These are phyloP conservation scores for Neonectria hederae DNA, from an alignment of 2,329 filamentous ascomycete genomes.

Conservation along the genomic window DNA sequence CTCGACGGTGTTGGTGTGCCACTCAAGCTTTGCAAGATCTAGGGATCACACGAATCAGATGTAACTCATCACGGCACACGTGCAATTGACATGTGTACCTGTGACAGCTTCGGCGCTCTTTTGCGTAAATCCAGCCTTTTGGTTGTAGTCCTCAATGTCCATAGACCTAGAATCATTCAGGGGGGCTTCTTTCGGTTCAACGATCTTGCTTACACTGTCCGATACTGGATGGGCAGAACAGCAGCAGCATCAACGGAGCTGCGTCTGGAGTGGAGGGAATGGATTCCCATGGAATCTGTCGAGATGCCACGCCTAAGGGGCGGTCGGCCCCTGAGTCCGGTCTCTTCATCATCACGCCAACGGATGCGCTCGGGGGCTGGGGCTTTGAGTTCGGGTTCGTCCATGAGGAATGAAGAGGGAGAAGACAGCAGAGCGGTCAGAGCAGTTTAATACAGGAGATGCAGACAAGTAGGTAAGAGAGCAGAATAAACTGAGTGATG, in stretches of 20 bases:
- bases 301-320: conserved; percentile 26
- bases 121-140: conserved; percentile 22
- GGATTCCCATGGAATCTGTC: conserved; percentile 27
- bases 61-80: background rate
- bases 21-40: conserved; percentile 35
- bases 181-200: background rate
- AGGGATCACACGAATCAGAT: background rate
- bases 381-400: conserved; percentile 27
- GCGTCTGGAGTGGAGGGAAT: conserved; percentile 25
- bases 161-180: conserved; percentile 30
- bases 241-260: conserved; percentile 27
- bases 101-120: conserved; percentile 20
- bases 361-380: conserved; percentile 30
- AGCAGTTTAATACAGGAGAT: background rate
- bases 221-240: conserved; percentile 32
- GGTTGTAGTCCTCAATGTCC: conserved; percentile 33
- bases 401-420: conserved; percentile 15
- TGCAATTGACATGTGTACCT: conserved; percentile 8
- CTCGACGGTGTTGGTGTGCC: conserved; percentile 30
- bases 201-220: conserved; percentile 30
- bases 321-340: conserved; percentile 25
- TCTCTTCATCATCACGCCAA: conserved; percentile 33
- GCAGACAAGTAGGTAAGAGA: conserved; percentile 5
- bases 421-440: background rate
- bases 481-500: conserved; percentile 20